Conservation (phyloP, 2,329 filamentous ascomycete genomes). For the Fusarium sterilihyphosum region DNA sequence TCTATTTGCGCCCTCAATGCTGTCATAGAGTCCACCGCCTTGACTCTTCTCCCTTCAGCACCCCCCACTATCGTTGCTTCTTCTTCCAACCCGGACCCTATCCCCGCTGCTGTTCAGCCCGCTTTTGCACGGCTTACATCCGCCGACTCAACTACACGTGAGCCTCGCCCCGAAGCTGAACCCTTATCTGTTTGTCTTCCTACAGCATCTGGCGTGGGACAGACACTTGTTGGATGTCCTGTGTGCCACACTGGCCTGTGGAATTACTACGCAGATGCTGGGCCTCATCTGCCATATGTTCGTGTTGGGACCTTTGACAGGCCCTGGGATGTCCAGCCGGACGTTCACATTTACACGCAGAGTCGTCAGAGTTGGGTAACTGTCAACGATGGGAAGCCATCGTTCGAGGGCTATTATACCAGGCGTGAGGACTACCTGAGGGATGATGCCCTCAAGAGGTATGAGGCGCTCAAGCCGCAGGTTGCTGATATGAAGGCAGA, state of each 20-base stretch:
- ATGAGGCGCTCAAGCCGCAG: slow-evolving; percentile 37
- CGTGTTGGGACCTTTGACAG: slow-evolving; percentile 57
- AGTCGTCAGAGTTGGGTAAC: slow-evolving; percentile 53
- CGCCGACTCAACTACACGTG: slow-evolving; percentile 14
- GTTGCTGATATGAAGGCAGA: slow-evolving; percentile 30
- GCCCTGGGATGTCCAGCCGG: slow-evolving; percentile 51
- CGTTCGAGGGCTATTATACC: slow-evolving; percentile 51
- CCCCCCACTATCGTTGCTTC: slow-evolving; percentile 35
- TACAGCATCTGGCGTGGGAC: slow-evolving; percentile 52
- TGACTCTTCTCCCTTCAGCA: slow-evolving; percentile 46
- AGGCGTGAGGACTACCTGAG: slow-evolving; percentile 46
- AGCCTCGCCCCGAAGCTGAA: background rate
- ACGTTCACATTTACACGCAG: slow-evolving; percentile 56
- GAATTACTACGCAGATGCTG: slow-evolving; percentile 52
- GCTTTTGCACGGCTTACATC: slow-evolving; percentile 36
- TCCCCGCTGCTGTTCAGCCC: slow-evolving; percentile 22
- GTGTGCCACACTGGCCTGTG: slow-evolving; percentile 54
- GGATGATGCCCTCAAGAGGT: slow-evolving; percentile 47
- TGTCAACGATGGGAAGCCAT: slow-evolving; percentile 49
- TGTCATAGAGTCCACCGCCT: slow-evolving; percentile 51
- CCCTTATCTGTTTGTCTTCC: slow-evolving; percentile 47
- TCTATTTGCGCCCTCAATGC: slow-evolving; percentile 53
- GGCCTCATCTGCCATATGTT: slow-evolving; percentile 49
- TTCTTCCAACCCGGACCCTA: slow-evolving; percentile 5
- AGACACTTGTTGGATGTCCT: slow-evolving; percentile 55